These are phyloP conservation scores for Curvularia lunata DNA, from an alignment of 2,329 filamentous ascomycete genomes.

Conservation along the genomic window DNA sequence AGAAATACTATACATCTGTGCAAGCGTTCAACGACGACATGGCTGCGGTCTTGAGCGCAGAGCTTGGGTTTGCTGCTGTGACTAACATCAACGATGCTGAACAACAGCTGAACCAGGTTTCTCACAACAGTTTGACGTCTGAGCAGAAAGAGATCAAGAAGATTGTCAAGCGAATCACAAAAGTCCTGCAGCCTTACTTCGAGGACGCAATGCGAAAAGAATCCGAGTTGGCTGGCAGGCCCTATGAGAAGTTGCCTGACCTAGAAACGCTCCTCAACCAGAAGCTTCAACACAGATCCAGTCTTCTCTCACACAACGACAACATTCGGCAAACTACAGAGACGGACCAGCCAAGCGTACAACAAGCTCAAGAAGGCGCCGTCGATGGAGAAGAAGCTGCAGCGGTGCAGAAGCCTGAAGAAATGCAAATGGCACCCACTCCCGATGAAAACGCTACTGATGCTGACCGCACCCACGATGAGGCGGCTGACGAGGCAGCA, in stretches of 20 bases:
- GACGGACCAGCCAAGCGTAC: slow-evolving; percentile 16
- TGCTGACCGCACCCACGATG: slow-evolving; percentile 39
- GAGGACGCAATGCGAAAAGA: slow-evolving; percentile 80
- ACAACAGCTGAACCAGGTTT: slow-evolving; percentile 50
- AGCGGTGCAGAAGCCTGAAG: slow-evolving; percentile 27
- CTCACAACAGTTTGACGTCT: slow-evolving; percentile 52
- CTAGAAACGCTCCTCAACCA: slow-evolving; percentile 75
- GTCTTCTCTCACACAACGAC: slow-evolving; percentile 37
- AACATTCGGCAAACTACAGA: slow-evolving; percentile 34
- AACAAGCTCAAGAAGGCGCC: slow-evolving; percentile 19
- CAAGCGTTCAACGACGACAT: slow-evolving; percentile 66
- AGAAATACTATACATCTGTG: slow-evolving; percentile 66
- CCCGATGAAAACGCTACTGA: slow-evolving; percentile 44
- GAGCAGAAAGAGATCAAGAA: slow-evolving; percentile 83
- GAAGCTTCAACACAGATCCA: slow-evolving; percentile 62
- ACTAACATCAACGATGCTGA: slow-evolving; percentile 51
- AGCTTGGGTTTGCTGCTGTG: slow-evolving; percentile 58
- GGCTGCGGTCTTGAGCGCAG: slow-evolving; percentile 61
- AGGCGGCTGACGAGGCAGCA: slow-evolving; percentile 45
- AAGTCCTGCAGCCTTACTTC: slow-evolving; percentile 76
- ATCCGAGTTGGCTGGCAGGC: slow-evolving; percentile 75
- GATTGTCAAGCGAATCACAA: slow-evolving; percentile 88
- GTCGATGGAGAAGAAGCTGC: slow-evolving; percentile 23
- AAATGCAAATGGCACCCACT: slow-evolving; percentile 43
- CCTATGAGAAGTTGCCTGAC: slow-evolving; percentile 74